phyloP scores from a whole-genome alignment of 306 rosid genomes.

The Prunus mume region DNA sequence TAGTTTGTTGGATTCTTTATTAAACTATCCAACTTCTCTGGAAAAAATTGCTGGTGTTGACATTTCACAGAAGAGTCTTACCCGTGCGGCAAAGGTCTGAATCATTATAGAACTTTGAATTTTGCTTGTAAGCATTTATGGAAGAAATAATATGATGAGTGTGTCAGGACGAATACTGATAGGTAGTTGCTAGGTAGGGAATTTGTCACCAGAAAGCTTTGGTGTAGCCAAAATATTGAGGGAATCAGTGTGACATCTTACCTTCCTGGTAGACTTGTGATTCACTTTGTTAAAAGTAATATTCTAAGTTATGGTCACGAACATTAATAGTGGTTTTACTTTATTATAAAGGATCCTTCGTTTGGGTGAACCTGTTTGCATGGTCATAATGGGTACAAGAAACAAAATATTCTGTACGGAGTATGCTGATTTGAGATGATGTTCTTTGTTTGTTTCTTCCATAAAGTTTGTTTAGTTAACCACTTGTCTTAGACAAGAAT shows the following conservation, averaged over 20 bases:
- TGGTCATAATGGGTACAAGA: background rate
- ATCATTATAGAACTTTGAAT: slow-evolving; percentile 10
- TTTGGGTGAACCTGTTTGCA: background rate
- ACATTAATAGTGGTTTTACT: background rate
- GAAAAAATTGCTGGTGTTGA: slow-evolving; percentile 90
- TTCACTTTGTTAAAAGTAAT: background rate
- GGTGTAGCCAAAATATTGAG: background rate
- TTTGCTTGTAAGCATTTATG: background rate
- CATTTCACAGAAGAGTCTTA: slow-evolving; percentile 76
- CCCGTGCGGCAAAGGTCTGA: slow-evolving; percentile 87
- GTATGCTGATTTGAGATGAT: background rate
- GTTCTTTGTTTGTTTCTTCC: background rate
- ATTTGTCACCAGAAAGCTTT: background rate
- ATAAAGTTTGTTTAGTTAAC: slow-evolving; percentile 17
- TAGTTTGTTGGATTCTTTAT: slow-evolving; percentile 87
- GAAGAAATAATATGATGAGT: background rate
- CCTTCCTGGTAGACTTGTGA: background rate
- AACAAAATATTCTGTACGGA: background rate
- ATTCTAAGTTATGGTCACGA: background rate
- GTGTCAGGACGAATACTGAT: background rate
- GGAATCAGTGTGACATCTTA: slow-evolving; percentile 2
- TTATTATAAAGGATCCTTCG: background rate
- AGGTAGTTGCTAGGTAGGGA: background rate
- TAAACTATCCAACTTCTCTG: slow-evolving; percentile 64
- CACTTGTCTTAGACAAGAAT: slow-evolving; percentile 18